Evolutionary conservation across 2,329 filamentous ascomycete genomes (phyloP).

Genomic region (Zarea fungicola): DNA sequence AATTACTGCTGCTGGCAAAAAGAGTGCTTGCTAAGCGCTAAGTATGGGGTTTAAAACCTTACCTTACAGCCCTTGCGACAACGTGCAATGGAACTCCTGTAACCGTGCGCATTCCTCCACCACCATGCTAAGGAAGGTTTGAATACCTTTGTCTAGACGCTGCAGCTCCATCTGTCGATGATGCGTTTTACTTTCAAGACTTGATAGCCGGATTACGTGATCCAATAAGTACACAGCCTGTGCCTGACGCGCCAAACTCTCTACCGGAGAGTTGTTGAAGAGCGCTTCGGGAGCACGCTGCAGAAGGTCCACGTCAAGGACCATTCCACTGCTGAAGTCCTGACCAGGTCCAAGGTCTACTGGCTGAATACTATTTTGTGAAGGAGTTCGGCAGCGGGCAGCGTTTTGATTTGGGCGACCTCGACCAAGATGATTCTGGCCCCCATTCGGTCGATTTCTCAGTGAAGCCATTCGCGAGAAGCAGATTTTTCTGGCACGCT

Average conservation of each 20-base stretch:
- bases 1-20: too few relatives aligned
- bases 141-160: not conserved
- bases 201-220: not conserved
- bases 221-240: slow-evolving; percentile 2
- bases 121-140: not conserved
- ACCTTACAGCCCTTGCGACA: not conserved
- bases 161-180: not conserved
- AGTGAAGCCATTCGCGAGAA: too few relatives aligned
- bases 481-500: too few relatives aligned
- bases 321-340: not conserved
- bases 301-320: not conserved
- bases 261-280: not conserved
- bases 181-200: not conserved
- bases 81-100: not conserved
- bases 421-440: slow-evolving; percentile 2
- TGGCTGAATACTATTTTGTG: not conserved
- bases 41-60: not conserved
- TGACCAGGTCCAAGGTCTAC: not conserved
- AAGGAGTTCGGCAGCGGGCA: not conserved
- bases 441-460: too few relatives aligned
- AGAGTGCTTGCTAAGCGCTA: too few relatives aligned
- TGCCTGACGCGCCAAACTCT: slow-evolving; percentile 1
- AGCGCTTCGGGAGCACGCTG: not conserved
- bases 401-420: not conserved
- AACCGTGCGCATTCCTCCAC: not conserved